phyloP scores from a whole-genome alignment of 352 stramenopile species.

The Phytopythium montanum region DNA sequence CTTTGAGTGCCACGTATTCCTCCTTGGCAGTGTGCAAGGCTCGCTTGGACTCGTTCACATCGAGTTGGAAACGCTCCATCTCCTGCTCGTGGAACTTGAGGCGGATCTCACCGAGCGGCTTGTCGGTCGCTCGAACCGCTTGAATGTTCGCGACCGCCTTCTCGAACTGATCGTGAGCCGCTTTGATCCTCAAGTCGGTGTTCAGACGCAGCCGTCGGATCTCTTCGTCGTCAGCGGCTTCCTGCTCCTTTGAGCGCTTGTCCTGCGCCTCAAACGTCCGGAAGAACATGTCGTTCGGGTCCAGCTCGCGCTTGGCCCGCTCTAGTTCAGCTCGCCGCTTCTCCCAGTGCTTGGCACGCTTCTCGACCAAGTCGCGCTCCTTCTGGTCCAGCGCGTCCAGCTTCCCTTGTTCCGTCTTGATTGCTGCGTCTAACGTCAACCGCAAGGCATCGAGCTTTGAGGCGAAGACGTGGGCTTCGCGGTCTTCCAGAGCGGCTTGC shows the following conservation, averaged over 20 bases:
- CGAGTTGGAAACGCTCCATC: constrained; percentile 34
- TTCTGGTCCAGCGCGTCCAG: constrained; percentile 44
- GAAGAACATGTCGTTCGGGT: constrained; percentile 81
- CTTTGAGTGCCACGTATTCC: constrained; percentile 62
- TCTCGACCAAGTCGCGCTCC: constrained; percentile 36
- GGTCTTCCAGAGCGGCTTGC: constrained; percentile 20
- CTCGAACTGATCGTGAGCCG: constrained; percentile 35
- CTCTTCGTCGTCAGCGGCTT: constrained; percentile 55
- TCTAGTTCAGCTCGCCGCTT: constrained; percentile 63
- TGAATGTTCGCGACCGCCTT: constrained; percentile 29
- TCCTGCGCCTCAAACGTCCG: constrained; percentile 58
- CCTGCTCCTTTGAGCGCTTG: constrained; percentile 47
- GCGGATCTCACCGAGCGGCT: constrained; percentile 42
- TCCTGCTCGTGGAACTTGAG: constrained; percentile 65
- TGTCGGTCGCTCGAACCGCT: constrained; percentile 33
- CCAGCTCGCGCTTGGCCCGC: constrained; percentile 63
- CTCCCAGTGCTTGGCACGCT: constrained; percentile 58
- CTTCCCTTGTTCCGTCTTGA: constrained; percentile 53
- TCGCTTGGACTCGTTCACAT: constrained; percentile 47
- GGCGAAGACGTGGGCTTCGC: constrained; percentile 52
- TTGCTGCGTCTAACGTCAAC: constrained; percentile 25
- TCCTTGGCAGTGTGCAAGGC: constrained; percentile 48
- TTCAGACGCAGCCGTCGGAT: constrained; percentile 35
- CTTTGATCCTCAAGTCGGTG: constrained; percentile 38
- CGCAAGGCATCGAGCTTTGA: constrained; percentile 40